Percentiles rank a stretch among this genome's conserved stretches.
Evolutionary conservation across 1,284 basidiomycete species (phyloP).

Genomic region (Ustilago loliicola): DNA sequence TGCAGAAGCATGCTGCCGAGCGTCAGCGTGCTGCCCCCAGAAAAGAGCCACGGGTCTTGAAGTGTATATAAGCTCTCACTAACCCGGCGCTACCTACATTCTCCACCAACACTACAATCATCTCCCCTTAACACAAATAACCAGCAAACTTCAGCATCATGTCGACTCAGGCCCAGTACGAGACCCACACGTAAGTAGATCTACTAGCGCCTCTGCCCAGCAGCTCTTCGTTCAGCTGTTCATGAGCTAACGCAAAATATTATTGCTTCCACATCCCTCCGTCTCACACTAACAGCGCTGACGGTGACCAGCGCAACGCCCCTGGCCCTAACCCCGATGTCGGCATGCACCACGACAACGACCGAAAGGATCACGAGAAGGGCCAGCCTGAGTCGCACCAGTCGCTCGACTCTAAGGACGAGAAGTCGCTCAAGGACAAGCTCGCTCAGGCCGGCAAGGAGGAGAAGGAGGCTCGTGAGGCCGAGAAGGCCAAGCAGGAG

Average conservation of each 20-base stretch:
- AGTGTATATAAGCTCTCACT: conserved; percentile 21
- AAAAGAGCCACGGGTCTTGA: neutral
- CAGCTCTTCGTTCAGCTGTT: neutral
- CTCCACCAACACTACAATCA: neutral
- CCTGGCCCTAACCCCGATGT: conserved; percentile 54
- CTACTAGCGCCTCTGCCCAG: neutral
- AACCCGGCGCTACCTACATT: neutral
- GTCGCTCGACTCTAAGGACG: conserved; percentile 60
- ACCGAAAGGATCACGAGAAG: conserved; percentile 61
- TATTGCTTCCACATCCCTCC: neutral
- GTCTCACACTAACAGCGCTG: conserved; percentile 27
- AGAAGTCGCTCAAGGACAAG: conserved; percentile 67
- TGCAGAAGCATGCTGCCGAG: conserved; percentile 23
- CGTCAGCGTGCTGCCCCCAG: neutral
- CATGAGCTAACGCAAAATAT: neutral
- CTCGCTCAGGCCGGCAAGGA: conserved; percentile 64
- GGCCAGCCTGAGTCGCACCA: conserved; percentile 62
- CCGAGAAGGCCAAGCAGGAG: conserved; percentile 46
- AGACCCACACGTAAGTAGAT: conserved; percentile 52
- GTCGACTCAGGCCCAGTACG: conserved; percentile 50
- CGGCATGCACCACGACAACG: conserved; percentile 53
- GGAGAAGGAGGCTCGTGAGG: conserved; percentile 52
- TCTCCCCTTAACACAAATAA: neutral
- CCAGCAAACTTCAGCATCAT: conserved; percentile 28
- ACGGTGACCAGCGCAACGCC: conserved; percentile 60